Conservation (phyloP, 768 basidiomycete genomes). For the Cytidiella melzeri region DNA sequence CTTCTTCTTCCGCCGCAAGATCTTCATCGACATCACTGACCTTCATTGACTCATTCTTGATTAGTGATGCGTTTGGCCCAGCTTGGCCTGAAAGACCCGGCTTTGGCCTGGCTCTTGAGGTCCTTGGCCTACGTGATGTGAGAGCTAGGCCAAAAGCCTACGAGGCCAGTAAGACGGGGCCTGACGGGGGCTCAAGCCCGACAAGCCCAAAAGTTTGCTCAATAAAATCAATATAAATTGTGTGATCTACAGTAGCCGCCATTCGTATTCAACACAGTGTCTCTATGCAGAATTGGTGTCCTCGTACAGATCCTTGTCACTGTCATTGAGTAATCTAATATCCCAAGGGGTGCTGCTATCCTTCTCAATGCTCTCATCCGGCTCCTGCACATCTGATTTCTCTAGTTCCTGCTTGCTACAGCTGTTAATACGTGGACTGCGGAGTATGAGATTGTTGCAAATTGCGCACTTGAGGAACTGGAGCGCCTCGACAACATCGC, state of each 20-base stretch:
- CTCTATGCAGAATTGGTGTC: no score
- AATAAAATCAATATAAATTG: background rate
- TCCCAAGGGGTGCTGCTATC: background rate
- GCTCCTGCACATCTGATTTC: background rate
- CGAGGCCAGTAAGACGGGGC: no score
- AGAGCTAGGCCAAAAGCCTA: conserved; percentile 12
- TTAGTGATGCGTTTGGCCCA: conserved; percentile 16
- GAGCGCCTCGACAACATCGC: conserved; percentile 23
- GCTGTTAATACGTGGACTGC: background rate
- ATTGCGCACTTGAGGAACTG: conserved; percentile 18
- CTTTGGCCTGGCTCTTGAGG: conserved; percentile 18
- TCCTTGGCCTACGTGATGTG: conserved; percentile 11
- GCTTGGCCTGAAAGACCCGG: conserved; percentile 23
- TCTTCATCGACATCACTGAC: no score
- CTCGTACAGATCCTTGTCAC: background rate
- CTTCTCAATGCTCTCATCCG: background rate
- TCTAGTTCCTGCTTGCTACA: background rate
- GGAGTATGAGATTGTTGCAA: conserved; percentile 11
- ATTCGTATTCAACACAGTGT: no score
- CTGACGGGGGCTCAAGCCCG: conserved; percentile 2
- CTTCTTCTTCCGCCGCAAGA: no score
- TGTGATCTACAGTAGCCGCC: background rate
- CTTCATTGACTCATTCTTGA: no score
- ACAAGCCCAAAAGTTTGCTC: background rate
- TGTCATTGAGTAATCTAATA: background rate